Percentiles rank a stretch among this genome's conserved stretches.
These are phyloP conservation scores for Licmophora abbreviata DNA, from an alignment of 108 stramenopile genomes.

Conservation along the genomic window DNA sequence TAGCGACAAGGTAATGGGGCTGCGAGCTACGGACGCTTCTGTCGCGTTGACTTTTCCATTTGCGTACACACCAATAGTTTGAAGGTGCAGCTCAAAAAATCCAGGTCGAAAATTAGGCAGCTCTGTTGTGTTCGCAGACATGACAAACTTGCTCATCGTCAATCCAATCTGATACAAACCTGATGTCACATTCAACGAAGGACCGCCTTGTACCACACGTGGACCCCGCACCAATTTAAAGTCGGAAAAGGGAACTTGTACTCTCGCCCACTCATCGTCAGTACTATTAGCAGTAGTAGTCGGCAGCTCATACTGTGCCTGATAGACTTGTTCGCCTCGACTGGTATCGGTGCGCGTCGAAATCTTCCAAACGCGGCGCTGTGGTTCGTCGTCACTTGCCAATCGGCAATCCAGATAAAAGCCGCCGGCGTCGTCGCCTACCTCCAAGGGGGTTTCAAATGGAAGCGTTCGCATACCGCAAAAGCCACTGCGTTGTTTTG, in stretches of 20 bases:
- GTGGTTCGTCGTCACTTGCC: constrained; percentile 63
- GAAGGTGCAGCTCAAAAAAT: constrained; percentile 63
- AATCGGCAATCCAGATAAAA: constrained; percentile 49
- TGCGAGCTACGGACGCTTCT: neutral
- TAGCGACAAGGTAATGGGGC: constrained; percentile 39
- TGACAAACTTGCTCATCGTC: constrained; percentile 60
- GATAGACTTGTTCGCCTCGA: constrained; percentile 65
- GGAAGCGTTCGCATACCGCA: constrained; percentile 69
- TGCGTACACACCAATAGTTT: constrained; percentile 53
- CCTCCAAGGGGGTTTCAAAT: constrained; percentile 44
- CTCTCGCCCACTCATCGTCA: constrained; percentile 29
- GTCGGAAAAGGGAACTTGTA: constrained; percentile 47
- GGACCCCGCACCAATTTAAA: constrained; percentile 70
- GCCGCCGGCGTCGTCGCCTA: constrained; percentile 33
- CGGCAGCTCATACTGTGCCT: constrained; percentile 46
- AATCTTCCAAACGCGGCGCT: constrained; percentile 68
- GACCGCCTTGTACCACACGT: constrained; percentile 45
- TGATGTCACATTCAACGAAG: constrained; percentile 37
- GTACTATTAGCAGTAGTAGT: neutral
- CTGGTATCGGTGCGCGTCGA: constrained; percentile 42
- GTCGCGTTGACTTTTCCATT: neutral
- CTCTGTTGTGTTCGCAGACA: constrained; percentile 50
- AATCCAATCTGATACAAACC: constrained; percentile 76
- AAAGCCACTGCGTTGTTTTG: constrained; percentile 55
- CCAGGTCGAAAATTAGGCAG: constrained; percentile 65